Evolutionary conservation across 352 stramenopile genomes (phyloP).

Genomic region (Phytophthora foliorum): DNA sequence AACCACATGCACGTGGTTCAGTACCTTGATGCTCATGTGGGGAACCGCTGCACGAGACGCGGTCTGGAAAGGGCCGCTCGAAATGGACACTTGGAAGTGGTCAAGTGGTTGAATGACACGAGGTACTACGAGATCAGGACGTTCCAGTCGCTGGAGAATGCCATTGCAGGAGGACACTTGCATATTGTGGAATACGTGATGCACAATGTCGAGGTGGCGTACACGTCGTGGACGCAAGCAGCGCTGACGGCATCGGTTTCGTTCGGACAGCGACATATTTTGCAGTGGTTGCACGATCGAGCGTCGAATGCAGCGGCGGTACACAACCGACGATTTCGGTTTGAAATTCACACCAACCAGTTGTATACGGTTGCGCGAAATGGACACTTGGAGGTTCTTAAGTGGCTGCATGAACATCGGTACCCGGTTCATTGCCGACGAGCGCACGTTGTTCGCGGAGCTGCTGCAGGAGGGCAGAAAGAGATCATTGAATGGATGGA

Average conservation of each 20-base stretch:
- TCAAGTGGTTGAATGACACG: conserved; percentile 48
- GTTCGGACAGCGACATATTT: conserved; percentile 37
- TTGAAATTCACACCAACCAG: conserved; percentile 41
- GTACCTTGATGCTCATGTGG: conserved; percentile 42
- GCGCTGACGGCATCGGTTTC: conserved; percentile 36
- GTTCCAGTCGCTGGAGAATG: conserved; percentile 50
- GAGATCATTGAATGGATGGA: conserved; percentile 45
- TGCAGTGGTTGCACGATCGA: conserved; percentile 47
- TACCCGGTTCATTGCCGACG: conserved; percentile 44
- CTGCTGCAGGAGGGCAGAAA: conserved; percentile 30
- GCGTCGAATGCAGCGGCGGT: conserved; percentile 19
- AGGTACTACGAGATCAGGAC: conserved; percentile 50
- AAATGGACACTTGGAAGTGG: conserved; percentile 46
- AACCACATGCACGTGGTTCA: conserved; percentile 52
- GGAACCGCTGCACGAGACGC: conserved; percentile 53
- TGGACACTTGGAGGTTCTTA: conserved; percentile 39
- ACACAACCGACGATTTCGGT: conserved; percentile 31
- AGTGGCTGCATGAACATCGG: conserved; percentile 39
- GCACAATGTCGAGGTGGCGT: conserved; percentile 42
- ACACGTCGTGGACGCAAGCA: conserved; percentile 48
- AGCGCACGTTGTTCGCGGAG: conserved; percentile 42
- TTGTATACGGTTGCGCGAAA: conserved; percentile 36
- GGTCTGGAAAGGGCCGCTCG: conserved; percentile 45
- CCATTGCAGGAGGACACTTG: conserved; percentile 50
- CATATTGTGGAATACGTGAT: conserved; percentile 53